A percentile compares a stretch with the other conserved stretches of the same genome.
Conservation (phyloP, 208 protist species). For the Trypanosoma grayi region DNA sequence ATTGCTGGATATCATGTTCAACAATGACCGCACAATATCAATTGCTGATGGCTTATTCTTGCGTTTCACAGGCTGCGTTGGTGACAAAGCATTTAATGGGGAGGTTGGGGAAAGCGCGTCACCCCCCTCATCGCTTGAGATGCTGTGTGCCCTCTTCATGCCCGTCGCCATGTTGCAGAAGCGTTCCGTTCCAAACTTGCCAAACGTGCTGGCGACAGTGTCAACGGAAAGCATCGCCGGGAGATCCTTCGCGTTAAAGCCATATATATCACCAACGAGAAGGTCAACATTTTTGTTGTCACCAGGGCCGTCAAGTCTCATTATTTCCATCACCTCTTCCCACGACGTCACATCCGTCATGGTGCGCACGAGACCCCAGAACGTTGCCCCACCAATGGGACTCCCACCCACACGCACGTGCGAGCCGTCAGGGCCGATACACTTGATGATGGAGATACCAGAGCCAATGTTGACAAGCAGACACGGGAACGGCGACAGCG, state of each 20-base stretch:
- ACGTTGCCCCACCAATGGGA: constrained; percentile 96
- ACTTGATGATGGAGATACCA: constrained; percentile 96
- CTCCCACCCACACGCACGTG: constrained; percentile 94
- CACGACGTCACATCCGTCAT: constrained; percentile 93
- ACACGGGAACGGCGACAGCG: constrained; percentile 90
- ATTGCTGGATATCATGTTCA: constrained; percentile 96
- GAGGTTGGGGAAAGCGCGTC: constrained; percentile 9
- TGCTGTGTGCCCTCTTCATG: neutral
- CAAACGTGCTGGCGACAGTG: constrained; percentile 88
- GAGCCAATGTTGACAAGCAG: constrained; percentile 97
- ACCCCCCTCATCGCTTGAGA: constrained; percentile 5
- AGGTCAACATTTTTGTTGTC: constrained; percentile 96
- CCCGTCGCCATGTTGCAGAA: constrained; percentile 36
- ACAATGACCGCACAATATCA: constrained; percentile 87
- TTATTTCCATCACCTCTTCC: constrained; percentile 95
- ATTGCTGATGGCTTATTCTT: constrained; percentile 42
- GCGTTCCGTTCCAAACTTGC: constrained; percentile 80
- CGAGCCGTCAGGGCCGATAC: constrained; percentile 69
- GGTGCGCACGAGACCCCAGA: constrained; percentile 94
- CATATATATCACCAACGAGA: constrained; percentile 98
- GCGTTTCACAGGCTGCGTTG: neutral
- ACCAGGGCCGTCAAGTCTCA: constrained; percentile 88
- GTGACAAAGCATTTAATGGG: neutral
- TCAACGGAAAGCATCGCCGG: constrained; percentile 85
- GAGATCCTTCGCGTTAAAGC: constrained; percentile 91